These are phyloP conservation scores for Fusarium austroafricanum DNA, from an alignment of 2,329 filamentous ascomycete species.

Conservation along the genomic window DNA sequence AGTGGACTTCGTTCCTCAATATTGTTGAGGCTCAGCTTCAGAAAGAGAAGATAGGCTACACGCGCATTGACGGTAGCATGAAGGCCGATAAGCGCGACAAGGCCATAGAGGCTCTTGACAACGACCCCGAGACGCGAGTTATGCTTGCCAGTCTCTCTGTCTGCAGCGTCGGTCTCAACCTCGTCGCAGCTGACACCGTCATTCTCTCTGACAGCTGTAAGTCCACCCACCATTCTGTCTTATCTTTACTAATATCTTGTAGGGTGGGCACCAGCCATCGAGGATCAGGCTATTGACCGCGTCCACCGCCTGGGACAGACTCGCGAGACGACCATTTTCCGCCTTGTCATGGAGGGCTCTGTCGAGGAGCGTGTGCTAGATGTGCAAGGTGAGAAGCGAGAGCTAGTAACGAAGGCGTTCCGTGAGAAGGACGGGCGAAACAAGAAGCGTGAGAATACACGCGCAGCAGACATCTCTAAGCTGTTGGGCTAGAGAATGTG, in stretches of 20 bases:
- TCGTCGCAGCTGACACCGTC: slow-evolving; percentile 87
- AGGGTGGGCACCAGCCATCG: slow-evolving; percentile 92
- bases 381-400: slow-evolving; percentile 82
- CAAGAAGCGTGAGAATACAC: slow-evolving; percentile 67
- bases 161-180: slow-evolving; percentile 86
- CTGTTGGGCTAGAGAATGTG: slow-evolving; percentile 52
- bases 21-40: slow-evolving; percentile 77
- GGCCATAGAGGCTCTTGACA: slow-evolving; percentile 74
- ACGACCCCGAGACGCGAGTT: slow-evolving; percentile 75
- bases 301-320: slow-evolving; percentile 89
- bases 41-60: slow-evolving; percentile 69
- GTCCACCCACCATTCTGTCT: slow-evolving; percentile 34
- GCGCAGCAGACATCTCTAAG: slow-evolving; percentile 66
- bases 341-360: slow-evolving; percentile 81
- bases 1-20: slow-evolving; percentile 81
- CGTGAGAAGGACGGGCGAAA: slow-evolving; percentile 70
- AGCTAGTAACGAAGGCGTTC: slow-evolving; percentile 82
- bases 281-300: slow-evolving; percentile 90
- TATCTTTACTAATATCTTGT: slow-evolving; percentile 17
- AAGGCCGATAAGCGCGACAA: slow-evolving; percentile 74
- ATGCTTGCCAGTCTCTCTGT: slow-evolving; percentile 86
- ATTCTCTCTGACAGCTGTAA: slow-evolving; percentile 81
- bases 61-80: slow-evolving; percentile 86
- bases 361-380: slow-evolving; percentile 85
- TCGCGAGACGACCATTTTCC: slow-evolving; percentile 80